Base-by-base conservation (phyloP, 2,329 filamentous ascomycete species). In the Fusarium sp. region DNA sequence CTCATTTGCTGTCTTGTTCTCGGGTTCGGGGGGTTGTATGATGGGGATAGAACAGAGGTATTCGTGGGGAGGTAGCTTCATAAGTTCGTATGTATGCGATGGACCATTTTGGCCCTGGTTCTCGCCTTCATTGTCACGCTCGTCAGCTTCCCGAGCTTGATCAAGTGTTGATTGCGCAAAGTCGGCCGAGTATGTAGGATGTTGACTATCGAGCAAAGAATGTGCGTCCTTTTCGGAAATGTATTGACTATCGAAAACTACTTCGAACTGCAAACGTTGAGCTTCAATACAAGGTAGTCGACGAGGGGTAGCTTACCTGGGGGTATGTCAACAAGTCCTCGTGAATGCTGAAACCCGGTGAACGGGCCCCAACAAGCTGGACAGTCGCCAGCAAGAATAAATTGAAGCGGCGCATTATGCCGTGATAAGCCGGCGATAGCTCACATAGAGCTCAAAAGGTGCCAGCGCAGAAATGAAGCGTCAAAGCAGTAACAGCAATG, bases 241-340 rank as follows among this genome's bases (percentile, higher is more conserved):
- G 79, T 90, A 93, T 17, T 89, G 86, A 54, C 94, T 88, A 12
- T 91, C 89, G 79, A 95, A 95, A 41, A 92, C 83, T 33, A 98
- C 87, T 78, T 96, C 92, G 79, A 93, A 98, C 92, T 98, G 79
- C 7, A 22, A 18, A 58, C 13, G 27, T 31, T 77, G 25, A 77
- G 74, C 64, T 62, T 68, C 20, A 38, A 36, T 1, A 27, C 27
- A 44, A 59, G 44, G 27, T 46, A 55, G 33, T 29, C 57, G 39
- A 45, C 58, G 52, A 68, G 46, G 58, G 57, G 58, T 31, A 45
- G 77, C 85, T 71, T 85, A 95, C 93, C 87, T 96, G 94, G 15
- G 95, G 95, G 82, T 92, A 94, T 22, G 94, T 94, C 62, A 97
- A 87, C 56, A 97, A 82, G 80, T 98, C 95, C 79, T 97, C 94